Evolutionary conservation across 495 filamentous ascomycete genomes (phyloP), one percentile per base, ranked within the genome.

Genomic region (Trichoderma orchidacearum): DNA sequence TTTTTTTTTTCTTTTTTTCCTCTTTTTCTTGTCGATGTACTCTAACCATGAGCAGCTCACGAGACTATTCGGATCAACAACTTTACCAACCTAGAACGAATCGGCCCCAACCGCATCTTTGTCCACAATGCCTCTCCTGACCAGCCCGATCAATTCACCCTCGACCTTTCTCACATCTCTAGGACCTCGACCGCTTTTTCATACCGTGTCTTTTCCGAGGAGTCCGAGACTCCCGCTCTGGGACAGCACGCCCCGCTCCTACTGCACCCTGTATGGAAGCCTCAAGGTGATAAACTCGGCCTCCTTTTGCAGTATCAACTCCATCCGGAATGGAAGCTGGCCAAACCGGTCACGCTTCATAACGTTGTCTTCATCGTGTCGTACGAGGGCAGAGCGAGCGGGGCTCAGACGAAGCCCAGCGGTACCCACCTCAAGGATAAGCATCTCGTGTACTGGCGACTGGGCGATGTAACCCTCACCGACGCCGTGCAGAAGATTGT

Each of bases 21-120:
- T 51, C 13, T 21, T 30, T n/a, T n/a, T n/a, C 34, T 11, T 36
- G 34, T 36, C 13, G 34, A 32, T 27, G 25, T 9, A 5, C 11
- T 51, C 13, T n/a, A 8, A 6, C 35, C 29, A 28, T 48, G 59
- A 35, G 61, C 35, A 58, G 60, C 55, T 51, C 55, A 76, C 11
- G 76, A 90, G 65, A 83, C 72, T 45, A 85, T 98, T 61, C 85
- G 88, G 27, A 80, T 99, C 18, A 89, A 96, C 57, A 95, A 95
- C 61, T 97, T 95, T 69, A 72, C 82, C 13, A 76, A 83, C n/a
- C 80, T 99, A 12, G 92, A 96, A 61, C 92, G 90, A 66, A 90
- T 99, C 54, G 93, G 91, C 3, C 89, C 90, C 18, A 99, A 99
- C 68, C 89, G 89, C 30, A 81, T 87, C 55, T 95, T 97, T 67